Conservation (phyloP, 2,329 filamentous ascomycete genomes). For the Sarocladium kiliense region DNA sequence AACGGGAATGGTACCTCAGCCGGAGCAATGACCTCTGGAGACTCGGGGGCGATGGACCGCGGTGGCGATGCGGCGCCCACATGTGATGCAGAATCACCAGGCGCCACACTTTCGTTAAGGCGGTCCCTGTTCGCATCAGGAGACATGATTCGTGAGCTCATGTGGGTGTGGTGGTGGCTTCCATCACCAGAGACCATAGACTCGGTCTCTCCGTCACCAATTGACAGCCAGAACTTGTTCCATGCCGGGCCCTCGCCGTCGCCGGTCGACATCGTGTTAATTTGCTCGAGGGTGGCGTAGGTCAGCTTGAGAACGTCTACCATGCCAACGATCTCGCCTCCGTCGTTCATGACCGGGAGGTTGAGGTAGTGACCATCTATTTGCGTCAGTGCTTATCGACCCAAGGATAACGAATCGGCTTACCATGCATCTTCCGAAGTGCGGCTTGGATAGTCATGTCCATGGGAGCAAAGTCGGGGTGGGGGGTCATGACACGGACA, state of each 20-base stretch:
- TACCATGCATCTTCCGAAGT: slow-evolving; percentile 97
- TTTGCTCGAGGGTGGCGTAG: slow-evolving; percentile 95
- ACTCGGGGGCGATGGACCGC: slow-evolving; percentile 53
- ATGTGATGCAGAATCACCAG: slow-evolving; percentile 92
- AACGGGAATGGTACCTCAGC: slow-evolving; percentile 85
- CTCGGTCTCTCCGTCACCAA: slow-evolving; percentile 82
- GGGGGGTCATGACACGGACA: slow-evolving; percentile 97
- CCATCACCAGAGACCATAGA: slow-evolving; percentile 90
- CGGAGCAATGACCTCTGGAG: slow-evolving; percentile 44
- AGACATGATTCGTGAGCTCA: slow-evolving; percentile 71
- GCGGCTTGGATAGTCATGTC: slow-evolving; percentile 99
- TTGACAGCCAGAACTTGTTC: slow-evolving; percentile 99
- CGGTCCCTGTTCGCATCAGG: slow-evolving; percentile 70
- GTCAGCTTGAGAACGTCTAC: slow-evolving; percentile 98
- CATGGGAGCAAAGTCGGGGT: slow-evolving; percentile 96
- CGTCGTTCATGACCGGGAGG: slow-evolving; percentile 95
- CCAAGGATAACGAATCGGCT: slow-evolving; percentile 28
- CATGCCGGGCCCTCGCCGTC: slow-evolving; percentile 94
- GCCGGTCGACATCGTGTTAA: slow-evolving; percentile 86
- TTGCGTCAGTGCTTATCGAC: not conserved
- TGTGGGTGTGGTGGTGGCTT: slow-evolving; percentile 58
- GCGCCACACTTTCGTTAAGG: slow-evolving; percentile 76
- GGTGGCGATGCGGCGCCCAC: slow-evolving; percentile 74
- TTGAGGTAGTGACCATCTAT: slow-evolving; percentile 97
- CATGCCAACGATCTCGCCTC: slow-evolving; percentile 97